phyloP scores from a whole-genome alignment of 805 yeast species.

The Barnettozyma salicaria region DNA sequence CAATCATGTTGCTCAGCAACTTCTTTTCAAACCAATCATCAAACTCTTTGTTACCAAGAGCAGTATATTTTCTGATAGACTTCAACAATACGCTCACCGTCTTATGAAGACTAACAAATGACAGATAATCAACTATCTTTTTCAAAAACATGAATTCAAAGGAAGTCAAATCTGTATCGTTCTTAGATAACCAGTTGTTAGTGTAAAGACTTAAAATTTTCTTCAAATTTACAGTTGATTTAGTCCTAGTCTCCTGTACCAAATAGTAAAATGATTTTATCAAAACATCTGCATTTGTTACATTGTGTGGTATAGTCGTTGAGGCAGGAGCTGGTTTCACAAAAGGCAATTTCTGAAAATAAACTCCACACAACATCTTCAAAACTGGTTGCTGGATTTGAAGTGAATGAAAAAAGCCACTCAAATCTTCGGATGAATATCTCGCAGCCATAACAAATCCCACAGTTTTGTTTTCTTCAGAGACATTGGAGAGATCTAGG shows the following conservation, averaged over 20 bases:
- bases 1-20: slow-evolving; percentile 13
- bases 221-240: slow-evolving; percentile 27
- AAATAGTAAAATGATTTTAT: slow-evolving; percentile 31
- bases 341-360: slow-evolving; percentile 13
- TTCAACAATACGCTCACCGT: slow-evolving; percentile 10
- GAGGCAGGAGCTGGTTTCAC: slow-evolving; percentile 9
- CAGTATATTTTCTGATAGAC: slow-evolving; percentile 12
- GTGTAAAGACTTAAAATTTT: slow-evolving; percentile 29
- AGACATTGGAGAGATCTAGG: slow-evolving; percentile 11
- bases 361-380: slow-evolving; percentile 23
- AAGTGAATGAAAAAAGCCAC: slow-evolving; percentile 8
- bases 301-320: background rate
- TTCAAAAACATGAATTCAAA: slow-evolving; percentile 19
- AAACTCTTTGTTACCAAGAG: slow-evolving; percentile 5
- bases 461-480: slow-evolving; percentile 17
- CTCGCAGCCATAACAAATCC: slow-evolving; percentile 16
- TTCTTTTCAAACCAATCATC: slow-evolving; percentile 14
- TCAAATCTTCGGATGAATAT: slow-evolving; percentile 10
- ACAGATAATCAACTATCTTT: slow-evolving; percentile 17
- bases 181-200: slow-evolving; percentile 27
- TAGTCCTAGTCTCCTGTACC: slow-evolving; percentile 29
- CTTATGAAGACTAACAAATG: slow-evolving; percentile 17
- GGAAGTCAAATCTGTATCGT: slow-evolving; percentile 9
- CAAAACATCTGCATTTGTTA: slow-evolving; percentile 25
- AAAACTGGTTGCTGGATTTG: slow-evolving; percentile 16